phyloP scores from a whole-genome alignment of 2,329 filamentous ascomycete species.

The Diplocarpon mali region DNA sequence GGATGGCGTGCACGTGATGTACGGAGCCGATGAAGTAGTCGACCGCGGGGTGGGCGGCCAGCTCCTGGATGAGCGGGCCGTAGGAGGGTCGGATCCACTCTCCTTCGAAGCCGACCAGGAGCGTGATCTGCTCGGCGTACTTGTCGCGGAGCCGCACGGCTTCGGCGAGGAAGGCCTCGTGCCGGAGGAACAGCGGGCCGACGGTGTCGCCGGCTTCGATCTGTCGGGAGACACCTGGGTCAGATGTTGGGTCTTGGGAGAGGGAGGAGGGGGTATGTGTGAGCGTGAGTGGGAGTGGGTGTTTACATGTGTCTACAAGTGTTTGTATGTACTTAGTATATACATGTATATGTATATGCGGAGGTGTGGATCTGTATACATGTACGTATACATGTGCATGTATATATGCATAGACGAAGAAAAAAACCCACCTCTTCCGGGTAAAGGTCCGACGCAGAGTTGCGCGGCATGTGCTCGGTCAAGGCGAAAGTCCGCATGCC shows the following conservation, averaged over 20 bases:
- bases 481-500: conserved; percentile 77
- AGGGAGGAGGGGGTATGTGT: too few species aligned
- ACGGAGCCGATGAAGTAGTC: conserved; percentile 92
- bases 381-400: too few species aligned
- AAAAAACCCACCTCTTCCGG: conserved; percentile 66
- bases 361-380: too few species aligned
- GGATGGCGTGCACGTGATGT: conserved; percentile 77
- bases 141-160: conserved; percentile 59
- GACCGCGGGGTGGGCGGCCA: conserved; percentile 50
- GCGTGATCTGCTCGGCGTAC: conserved; percentile 60
- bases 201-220: conserved; percentile 35
- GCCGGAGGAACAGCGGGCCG: conserved; percentile 41
- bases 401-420: too few species aligned
- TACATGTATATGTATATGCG: not conserved
- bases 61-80: conserved; percentile 41
- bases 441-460: conserved; percentile 65
- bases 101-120: conserved; percentile 84
- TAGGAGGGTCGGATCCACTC: conserved; percentile 77
- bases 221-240: conserved; percentile 23
- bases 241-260: conserved; percentile 12
- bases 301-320: too few species aligned
- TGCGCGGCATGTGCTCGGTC: conserved; percentile 91
- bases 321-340: conserved; percentile 1
- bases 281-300: too few species aligned
- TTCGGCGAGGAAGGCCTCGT: conserved; percentile 64